These are phyloP conservation scores for Termitomyces sp. DNA, from an alignment of 768 basidiomycete genomes.

Conservation along the genomic window DNA sequence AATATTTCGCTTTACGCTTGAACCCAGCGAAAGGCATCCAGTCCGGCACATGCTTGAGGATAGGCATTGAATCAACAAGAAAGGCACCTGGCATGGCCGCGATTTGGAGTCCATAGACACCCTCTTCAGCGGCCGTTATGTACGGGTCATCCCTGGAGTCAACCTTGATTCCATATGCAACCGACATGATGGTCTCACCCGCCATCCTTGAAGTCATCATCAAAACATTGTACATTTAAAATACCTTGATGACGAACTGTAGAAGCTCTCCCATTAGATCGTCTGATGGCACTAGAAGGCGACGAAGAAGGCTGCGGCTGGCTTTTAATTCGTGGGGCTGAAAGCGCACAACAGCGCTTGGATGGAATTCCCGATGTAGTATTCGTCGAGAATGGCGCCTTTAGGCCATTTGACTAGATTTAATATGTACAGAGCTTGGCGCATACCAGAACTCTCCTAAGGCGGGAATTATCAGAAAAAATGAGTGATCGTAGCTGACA, in stretches of 20 bases:
- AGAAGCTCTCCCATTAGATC: constrained; percentile 13
- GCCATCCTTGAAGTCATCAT: constrained; percentile 9
- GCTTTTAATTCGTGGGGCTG: constrained; percentile 21
- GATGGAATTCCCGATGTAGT: constrained; percentile 23
- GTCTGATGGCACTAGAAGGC: constrained; percentile 19
- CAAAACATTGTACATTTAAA: neutral
- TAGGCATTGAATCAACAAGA: constrained; percentile 29
- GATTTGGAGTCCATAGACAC: constrained; percentile 24
- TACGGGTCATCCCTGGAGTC: constrained; percentile 32
- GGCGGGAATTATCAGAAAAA: neutral
- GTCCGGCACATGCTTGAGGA: constrained; percentile 30
- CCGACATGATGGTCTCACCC: constrained; percentile 26
- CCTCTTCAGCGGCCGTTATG: constrained; percentile 28
- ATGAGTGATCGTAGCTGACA: too few relatives aligned
- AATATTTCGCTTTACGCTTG: constrained; percentile 28
- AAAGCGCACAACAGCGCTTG: constrained; percentile 15
- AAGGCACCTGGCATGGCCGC: constrained; percentile 27
- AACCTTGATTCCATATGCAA: constrained; percentile 33
- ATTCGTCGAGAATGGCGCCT: constrained; percentile 24
- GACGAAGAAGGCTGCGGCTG: constrained; percentile 20
- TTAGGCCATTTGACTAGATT: neutral
- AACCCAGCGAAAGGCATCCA: constrained; percentile 37
- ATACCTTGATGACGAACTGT: constrained; percentile 6
- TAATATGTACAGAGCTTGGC: too few relatives aligned
- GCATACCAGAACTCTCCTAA: constrained; percentile 12